These are phyloP conservation scores for Ganoderma meredithae DNA, from an alignment of 1,284 basidiomycete species.

Conservation along the genomic window DNA sequence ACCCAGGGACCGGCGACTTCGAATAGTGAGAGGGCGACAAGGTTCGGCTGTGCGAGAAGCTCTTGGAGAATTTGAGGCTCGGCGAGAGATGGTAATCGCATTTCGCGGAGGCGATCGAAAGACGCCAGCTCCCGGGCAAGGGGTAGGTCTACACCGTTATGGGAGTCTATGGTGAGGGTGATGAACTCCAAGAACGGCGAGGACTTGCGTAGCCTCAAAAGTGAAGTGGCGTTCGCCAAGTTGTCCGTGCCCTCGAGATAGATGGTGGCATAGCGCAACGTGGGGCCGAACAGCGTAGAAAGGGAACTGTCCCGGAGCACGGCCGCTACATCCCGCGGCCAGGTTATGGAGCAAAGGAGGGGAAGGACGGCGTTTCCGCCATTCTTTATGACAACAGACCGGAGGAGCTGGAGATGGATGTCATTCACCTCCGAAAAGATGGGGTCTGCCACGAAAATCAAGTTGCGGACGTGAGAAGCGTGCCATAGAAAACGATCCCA, in stretches of 20 bases:
- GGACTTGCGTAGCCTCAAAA: neutral
- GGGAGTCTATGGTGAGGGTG: neutral
- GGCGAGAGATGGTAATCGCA: neutral
- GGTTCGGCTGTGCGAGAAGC: neutral
- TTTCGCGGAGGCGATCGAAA: neutral
- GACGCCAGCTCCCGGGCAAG: neutral
- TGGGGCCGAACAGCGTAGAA: neutral
- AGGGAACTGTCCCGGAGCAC: neutral
- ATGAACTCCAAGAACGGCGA: neutral
- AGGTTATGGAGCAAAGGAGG: neutral
- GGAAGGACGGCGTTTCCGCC: neutral
- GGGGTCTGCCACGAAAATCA: neutral
- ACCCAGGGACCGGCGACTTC: neutral
- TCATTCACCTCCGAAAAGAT: neutral
- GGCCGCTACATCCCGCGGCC: neutral
- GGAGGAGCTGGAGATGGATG: neutral
- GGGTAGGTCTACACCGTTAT: neutral
- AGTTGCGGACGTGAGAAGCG: neutral
- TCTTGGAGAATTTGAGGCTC: neutral
- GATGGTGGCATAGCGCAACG: neutral
- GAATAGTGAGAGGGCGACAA: neutral
- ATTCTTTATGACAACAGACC: neutral
- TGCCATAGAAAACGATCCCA: constrained; percentile 4
- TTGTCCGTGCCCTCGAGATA: neutral
- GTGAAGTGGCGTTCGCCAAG: neutral